Evolutionary conservation across 306 rosid genomes (phyloP), one percentile per base, ranked within the genome.

Genomic region (Herpetospermum pedunculosum): DNA sequence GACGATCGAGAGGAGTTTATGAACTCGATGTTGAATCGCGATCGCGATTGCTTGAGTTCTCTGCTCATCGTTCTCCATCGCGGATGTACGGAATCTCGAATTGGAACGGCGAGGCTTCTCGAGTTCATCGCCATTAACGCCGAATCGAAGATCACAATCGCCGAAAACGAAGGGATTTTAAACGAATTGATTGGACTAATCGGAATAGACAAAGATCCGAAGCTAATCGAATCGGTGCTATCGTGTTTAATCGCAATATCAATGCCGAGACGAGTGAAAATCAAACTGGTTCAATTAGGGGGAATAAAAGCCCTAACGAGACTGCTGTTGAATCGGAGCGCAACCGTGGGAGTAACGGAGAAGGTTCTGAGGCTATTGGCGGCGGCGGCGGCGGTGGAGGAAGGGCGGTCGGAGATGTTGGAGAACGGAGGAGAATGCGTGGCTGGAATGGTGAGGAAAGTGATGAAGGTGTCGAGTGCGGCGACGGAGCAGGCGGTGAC

Each of bases 401-500:
- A 91, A 79, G 98, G 97, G 32, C 68, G 94, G 55, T 14, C 55
- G 34, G 82, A 83, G 87, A 89, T 94, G 1, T 83, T 92, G 41
- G 92, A 84, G 29, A 87, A 80, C 8, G 21, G 74, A 16, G 21
- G 74, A 12, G 74, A 64, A 26, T 91, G 96, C 75, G 80, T 91
- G 54, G 77, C 79, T 77, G 86, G 83, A 70, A 81, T 91, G 38
- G 86, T 91, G 69, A 81, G 83, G 82, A 93, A 82, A 78, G 81
- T 91, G 0, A 46, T 94, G 77, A 94, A 94, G 28, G 91, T 85
- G 1, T 91, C 98, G 47, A 79, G 78, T 41, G 71, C 59, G 25
- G 96, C 92, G 10, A 91, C 94, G 35, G 98, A 93, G 80, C 91
- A 87, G 77, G 97, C 97, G 1, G 92, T 91, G 53, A 85, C 92